phyloP scores from a whole-genome alignment of 148 eudicot genomes.

The Diospyros kaki region DNA sequence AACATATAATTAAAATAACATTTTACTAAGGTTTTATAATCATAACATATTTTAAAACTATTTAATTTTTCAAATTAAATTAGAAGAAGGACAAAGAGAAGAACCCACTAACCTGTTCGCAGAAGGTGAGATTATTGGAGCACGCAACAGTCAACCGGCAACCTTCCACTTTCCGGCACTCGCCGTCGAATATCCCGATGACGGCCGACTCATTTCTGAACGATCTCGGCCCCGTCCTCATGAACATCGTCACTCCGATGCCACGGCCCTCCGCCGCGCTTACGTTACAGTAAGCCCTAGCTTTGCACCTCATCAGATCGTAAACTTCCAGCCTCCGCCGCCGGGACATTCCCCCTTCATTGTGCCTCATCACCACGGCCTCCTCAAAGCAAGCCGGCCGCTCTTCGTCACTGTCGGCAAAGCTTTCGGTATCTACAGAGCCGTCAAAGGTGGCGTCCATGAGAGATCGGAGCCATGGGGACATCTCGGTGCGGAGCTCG shows the following conservation, averaged over 20 bases:
- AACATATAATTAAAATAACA: too few relatives aligned
- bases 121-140: conserved; percentile 42
- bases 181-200: conserved; percentile 26
- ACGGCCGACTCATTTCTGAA: conserved; percentile 30
- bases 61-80: background rate
- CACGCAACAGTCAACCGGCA: conserved; percentile 32
- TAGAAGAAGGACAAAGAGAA: background rate
- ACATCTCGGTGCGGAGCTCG: conserved; percentile 24
- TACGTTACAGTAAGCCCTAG: conserved; percentile 29
- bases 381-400: conserved; percentile 38
- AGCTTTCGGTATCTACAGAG: conserved; percentile 18
- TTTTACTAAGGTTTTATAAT: too few relatives aligned
- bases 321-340: conserved; percentile 23
- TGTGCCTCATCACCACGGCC: conserved; percentile 51
- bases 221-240: conserved; percentile 45
- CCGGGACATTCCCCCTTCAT: conserved; percentile 26
- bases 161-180: conserved; percentile 31
- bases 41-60: too few relatives aligned
- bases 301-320: conserved; percentile 39
- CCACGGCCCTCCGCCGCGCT: conserved; percentile 14
- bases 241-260: conserved; percentile 39
- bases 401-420: conserved; percentile 14
- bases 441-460: conserved; percentile 10
- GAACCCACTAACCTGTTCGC: conserved; percentile 32
- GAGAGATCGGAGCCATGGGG: conserved; percentile 31